phyloP scores from a whole-genome alignment of 345 rosid genomes.

The Excoecaria cochinchinensis region DNA sequence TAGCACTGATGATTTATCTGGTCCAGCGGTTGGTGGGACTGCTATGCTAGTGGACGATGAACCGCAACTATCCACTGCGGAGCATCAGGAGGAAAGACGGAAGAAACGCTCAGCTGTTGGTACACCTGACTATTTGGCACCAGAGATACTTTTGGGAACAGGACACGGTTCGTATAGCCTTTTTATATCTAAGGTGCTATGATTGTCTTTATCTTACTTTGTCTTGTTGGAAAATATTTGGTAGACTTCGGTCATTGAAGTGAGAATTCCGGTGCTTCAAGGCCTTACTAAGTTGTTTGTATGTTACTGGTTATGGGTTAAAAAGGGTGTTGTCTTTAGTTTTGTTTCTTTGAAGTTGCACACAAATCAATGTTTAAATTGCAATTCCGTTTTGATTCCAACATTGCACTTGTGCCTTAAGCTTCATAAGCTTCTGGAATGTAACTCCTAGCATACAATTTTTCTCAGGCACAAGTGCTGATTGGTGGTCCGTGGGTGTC shows the following conservation, averaged over 20 bases:
- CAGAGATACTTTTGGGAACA: conserved; percentile 97
- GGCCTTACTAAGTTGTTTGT: conserved; percentile 6
- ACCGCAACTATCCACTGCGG: conserved; percentile 55
- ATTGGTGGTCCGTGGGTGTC: conserved; percentile 99
- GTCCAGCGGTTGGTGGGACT: conserved; percentile 78
- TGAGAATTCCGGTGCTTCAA: background rate
- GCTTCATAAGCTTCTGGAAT: background rate
- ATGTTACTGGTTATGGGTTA: background rate
- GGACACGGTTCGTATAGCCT: conserved; percentile 85
- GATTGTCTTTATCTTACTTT: conserved; percentile 19
- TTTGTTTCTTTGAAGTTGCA: background rate
- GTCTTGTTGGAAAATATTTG: background rate
- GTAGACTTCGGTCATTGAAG: conserved; percentile 9
- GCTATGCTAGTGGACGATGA: conserved; percentile 87
- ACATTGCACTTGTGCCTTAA: background rate
- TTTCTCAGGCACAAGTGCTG: conserved; percentile 86
- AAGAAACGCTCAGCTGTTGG: conserved; percentile 99
- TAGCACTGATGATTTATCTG: conserved; percentile 97
- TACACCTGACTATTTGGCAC: conserved; percentile 99
- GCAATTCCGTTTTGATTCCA: background rate
- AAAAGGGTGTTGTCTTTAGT: background rate
- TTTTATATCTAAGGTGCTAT: conserved; percentile 32
- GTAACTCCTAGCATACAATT: background rate
- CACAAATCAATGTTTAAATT: background rate
- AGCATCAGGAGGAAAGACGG: conserved; percentile 64